Evolutionary conservation across 2,329 filamentous ascomycete genomes (phyloP).

Genomic region (Cryphonectria nitschkei): DNA sequence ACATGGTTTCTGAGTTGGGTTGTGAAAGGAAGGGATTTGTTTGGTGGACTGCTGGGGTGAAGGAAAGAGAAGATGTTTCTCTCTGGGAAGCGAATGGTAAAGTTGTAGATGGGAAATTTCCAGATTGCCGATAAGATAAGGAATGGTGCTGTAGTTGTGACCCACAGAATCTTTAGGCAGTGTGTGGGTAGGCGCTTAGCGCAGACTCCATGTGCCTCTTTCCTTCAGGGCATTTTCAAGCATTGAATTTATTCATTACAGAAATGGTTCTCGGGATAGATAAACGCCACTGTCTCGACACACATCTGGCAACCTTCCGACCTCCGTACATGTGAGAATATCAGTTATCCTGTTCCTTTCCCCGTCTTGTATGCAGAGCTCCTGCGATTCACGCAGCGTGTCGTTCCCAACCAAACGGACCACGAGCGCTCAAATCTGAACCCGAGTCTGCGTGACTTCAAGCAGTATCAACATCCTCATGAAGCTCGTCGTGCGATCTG

Average conservation of each 20-base stretch:
- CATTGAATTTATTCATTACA: neutral
- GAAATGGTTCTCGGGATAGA: neutral
- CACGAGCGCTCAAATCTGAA: no score
- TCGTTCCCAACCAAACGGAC: no score
- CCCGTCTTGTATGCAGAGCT: no score
- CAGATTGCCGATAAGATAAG: slow-evolving; percentile 14
- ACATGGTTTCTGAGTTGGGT: slow-evolving; percentile 44
- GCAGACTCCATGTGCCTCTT: neutral
- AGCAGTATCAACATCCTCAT: no score
- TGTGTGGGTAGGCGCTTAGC: neutral
- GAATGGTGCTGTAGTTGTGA: neutral
- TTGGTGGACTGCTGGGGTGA: slow-evolving; percentile 5
- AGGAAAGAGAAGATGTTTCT: neutral
- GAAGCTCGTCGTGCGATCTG: no score
- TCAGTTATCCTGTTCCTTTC: no score
- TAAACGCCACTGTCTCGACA: neutral
- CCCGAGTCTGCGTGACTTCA: no score
- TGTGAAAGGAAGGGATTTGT: neutral
- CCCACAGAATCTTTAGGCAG: neutral
- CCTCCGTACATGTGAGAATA: no score
- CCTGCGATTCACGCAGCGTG: no score
- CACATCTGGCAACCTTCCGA: no score
- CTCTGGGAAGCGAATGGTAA: neutral
- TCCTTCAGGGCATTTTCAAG: no score
- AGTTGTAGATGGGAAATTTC: slow-evolving; percentile 11